Conservation (phyloP, 768 basidiomycete species). For the Floccularia luteovirens region DNA sequence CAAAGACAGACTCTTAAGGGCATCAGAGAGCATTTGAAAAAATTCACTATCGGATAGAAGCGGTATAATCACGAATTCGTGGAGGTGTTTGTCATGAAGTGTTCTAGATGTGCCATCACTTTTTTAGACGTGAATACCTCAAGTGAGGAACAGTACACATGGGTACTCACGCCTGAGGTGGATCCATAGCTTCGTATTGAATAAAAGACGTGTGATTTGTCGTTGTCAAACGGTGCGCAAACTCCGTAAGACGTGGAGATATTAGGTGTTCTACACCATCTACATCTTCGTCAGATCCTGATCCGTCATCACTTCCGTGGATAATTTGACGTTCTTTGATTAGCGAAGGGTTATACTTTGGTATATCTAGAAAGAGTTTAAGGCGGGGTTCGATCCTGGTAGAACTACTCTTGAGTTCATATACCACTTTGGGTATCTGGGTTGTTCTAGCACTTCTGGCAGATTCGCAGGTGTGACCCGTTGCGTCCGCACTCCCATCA, state of each 20-base stretch:
- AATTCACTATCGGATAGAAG: slow-evolving; percentile 78
- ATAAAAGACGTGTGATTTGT: too few relatives aligned
- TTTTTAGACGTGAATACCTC: slow-evolving; percentile 4
- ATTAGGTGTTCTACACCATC: slow-evolving; percentile 4
- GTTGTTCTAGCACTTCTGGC: slow-evolving; percentile 2
- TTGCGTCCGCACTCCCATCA: slow-evolving; percentile 5
- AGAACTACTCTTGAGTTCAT: slow-evolving; percentile 45
- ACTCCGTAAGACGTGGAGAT: too few relatives aligned
- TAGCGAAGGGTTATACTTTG: slow-evolving; percentile 2
- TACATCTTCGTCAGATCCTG: slow-evolving; percentile 2
- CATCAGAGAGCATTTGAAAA: slow-evolving; percentile 62
- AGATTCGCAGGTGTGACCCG: slow-evolving; percentile 6
- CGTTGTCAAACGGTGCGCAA: too few relatives aligned
- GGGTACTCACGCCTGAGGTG: too few relatives aligned
- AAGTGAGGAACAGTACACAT: slow-evolving; percentile 3
- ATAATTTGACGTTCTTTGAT: slow-evolving; percentile 1
- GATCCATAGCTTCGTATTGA: too few relatives aligned
- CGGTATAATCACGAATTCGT: slow-evolving; percentile 70
- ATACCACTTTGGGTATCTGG: slow-evolving; percentile 30
- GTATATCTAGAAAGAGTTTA: slow-evolving; percentile 36
- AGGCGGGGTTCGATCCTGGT: slow-evolving; percentile 50
- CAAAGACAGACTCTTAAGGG: slow-evolving; percentile 42
- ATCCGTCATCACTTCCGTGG: slow-evolving; percentile 8
- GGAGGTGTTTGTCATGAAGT: slow-evolving; percentile 4
- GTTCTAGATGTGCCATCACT: too few relatives aligned